These are phyloP conservation scores for Harringtonia aguacate DNA, from an alignment of 2,329 filamentous ascomycete genomes.

Conservation along the genomic window DNA sequence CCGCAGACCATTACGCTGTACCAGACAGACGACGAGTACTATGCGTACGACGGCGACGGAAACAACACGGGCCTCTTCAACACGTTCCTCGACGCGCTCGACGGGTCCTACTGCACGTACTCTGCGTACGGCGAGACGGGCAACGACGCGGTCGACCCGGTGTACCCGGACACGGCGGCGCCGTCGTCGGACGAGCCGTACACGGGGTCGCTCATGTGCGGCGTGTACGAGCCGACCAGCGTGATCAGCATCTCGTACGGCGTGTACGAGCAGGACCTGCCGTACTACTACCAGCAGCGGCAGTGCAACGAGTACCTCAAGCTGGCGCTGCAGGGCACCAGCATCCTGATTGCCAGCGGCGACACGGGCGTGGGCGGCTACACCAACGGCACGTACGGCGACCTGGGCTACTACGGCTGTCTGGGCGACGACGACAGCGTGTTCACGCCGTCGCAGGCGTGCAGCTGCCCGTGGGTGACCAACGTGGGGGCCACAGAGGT, in stretches of 20 bases:
- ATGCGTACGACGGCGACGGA: slow-evolving; percentile 1
- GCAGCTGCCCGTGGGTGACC: slow-evolving; percentile 34
- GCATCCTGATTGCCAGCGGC: slow-evolving; percentile 34
- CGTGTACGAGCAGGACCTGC: slow-evolving; percentile 38
- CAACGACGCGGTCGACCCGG: slow-evolving; percentile 31
- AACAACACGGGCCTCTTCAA: slow-evolving; percentile 10
- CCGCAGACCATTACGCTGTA: slow-evolving; percentile 29
- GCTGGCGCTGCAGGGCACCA: slow-evolving; percentile 35
- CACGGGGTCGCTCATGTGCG: slow-evolving; percentile 26
- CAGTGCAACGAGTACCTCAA: slow-evolving; percentile 41
- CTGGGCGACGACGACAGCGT: slow-evolving; percentile 11
- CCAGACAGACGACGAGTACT: slow-evolving; percentile 15
- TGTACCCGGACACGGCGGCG: slow-evolving; percentile 32
- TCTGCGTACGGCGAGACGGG: slow-evolving; percentile 33
- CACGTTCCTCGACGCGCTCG: slow-evolving; percentile 34
- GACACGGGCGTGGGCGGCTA: slow-evolving; percentile 28
- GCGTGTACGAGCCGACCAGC: slow-evolving; percentile 34
- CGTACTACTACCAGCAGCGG: slow-evolving; percentile 38
- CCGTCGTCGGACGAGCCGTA: slow-evolving; percentile 25
- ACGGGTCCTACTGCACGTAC: slow-evolving; percentile 37
- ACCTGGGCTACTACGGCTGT: slow-evolving; percentile 5
- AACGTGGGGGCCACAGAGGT: slow-evolving; percentile 38
- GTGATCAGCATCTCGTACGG: slow-evolving; percentile 46
- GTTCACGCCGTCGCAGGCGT: slow-evolving; percentile 9
- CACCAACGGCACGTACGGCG: slow-evolving; percentile 35